Percentiles rank a stretch among this genome's conserved stretches.
phyloP scores from a whole-genome alignment of 495 filamentous ascomycete genomes.

The Neurospora sp. region DNA sequence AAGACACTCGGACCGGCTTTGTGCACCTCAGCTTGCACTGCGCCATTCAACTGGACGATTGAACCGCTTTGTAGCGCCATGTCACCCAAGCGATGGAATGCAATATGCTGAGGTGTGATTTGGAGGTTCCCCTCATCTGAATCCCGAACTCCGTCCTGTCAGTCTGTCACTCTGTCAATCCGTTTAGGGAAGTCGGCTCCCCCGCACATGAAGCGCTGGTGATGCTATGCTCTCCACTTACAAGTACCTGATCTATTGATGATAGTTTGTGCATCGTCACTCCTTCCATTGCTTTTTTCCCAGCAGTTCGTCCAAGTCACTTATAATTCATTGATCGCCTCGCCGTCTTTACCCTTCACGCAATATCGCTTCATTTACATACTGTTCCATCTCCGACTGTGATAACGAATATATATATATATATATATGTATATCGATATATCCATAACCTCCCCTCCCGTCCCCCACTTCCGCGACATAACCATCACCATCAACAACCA shows the following conservation, averaged over 20 bases:
- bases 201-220: background rate
- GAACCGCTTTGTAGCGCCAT: background rate
- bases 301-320: background rate
- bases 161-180: background rate
- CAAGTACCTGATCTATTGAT: background rate
- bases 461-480: background rate
- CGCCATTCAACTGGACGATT: background rate
- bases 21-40: background rate
- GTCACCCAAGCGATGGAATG: background rate
- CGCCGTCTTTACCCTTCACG: background rate
- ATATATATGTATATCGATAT: too few species aligned
- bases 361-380: background rate
- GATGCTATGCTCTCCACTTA: background rate
- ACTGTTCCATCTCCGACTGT: background rate
- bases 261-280: background rate
- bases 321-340: background rate
- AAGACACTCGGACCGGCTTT: background rate
- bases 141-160: background rate
- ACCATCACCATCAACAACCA: slow-evolving; percentile 5
- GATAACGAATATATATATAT: background rate
- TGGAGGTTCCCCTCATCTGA: background rate
- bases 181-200: background rate
- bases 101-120: background rate
- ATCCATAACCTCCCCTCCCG: background rate
- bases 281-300: background rate